These are phyloP conservation scores for Hericium erinaceus DNA, from an alignment of 768 basidiomycete genomes.

Conservation along the genomic window DNA sequence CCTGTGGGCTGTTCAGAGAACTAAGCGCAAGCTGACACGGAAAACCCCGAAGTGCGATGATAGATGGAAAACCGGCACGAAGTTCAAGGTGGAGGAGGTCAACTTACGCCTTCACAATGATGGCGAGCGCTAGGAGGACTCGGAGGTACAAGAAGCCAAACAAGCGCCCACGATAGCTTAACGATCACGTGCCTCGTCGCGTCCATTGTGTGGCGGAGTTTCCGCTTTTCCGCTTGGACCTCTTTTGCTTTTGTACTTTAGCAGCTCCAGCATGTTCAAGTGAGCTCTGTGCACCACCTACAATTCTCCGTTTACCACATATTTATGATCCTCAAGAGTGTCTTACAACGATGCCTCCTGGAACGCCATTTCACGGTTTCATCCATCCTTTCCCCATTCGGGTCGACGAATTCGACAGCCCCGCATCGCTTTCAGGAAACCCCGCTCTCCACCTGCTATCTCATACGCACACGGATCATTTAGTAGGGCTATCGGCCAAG, in stretches of 20 bases:
- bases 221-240: neutral
- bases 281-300: neutral
- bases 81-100: no score
- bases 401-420: constrained; percentile 69
- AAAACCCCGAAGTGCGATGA: no score
- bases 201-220: no score
- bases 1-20: no score
- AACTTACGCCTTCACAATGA: no score
- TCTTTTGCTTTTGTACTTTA: neutral
- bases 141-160: no score
- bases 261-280: neutral
- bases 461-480: constrained; percentile 87
- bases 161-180: no score
- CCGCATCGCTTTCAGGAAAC: constrained; percentile 24
- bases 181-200: no score
- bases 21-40: no score
- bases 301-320: neutral
- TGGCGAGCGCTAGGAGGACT: no score
- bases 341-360: constrained; percentile 48
- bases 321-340: neutral
- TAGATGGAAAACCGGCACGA: no score
- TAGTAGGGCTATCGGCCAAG: constrained; percentile 64
- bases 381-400: constrained; percentile 73
- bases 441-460: constrained; percentile 66
- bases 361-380: constrained; percentile 71